phyloP scores from a whole-genome alignment of 371 early-diverging fungal genomes.

The Haplosporangium sp. region DNA sequence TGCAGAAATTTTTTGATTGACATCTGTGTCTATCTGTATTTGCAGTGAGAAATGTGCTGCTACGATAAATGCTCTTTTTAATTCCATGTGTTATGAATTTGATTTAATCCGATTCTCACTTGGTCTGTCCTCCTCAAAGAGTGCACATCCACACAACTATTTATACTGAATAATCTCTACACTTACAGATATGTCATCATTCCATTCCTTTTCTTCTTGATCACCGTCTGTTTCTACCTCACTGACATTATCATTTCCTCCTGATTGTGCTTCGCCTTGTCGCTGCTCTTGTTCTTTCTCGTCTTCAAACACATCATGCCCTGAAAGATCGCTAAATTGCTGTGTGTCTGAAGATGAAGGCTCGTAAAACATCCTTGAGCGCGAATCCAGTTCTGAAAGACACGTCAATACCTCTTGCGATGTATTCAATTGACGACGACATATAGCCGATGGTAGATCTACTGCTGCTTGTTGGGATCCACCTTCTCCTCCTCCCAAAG shows the following conservation, averaged over 20 bases:
- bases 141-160: too few relatives aligned
- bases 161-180: neutral
- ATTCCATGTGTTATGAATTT: too few relatives aligned
- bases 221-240: too few relatives aligned
- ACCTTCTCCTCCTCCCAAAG: neutral
- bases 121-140: too few relatives aligned
- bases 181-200: neutral
- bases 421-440: neutral
- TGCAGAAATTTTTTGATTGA: too few relatives aligned
- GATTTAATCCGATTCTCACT: too few relatives aligned
- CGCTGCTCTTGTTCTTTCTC: neutral
- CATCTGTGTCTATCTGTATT: too few relatives aligned
- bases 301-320: neutral
- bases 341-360: neutral
- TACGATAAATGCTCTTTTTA: too few relatives aligned
- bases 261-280: too few relatives aligned
- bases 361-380: neutral
- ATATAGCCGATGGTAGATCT: neutral
- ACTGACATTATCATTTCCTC: too few relatives aligned
- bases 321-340: neutral
- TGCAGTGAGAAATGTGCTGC: too few relatives aligned
- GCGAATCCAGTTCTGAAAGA: neutral
- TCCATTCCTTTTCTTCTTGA: neutral
- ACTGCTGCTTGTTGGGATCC: neutral
- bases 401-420: neutral